Evolutionary conservation across 2,329 filamentous ascomycete species (phyloP), one percentile per base, ranked within the genome.

Genomic region (Annulohypoxylon truncatum): DNA sequence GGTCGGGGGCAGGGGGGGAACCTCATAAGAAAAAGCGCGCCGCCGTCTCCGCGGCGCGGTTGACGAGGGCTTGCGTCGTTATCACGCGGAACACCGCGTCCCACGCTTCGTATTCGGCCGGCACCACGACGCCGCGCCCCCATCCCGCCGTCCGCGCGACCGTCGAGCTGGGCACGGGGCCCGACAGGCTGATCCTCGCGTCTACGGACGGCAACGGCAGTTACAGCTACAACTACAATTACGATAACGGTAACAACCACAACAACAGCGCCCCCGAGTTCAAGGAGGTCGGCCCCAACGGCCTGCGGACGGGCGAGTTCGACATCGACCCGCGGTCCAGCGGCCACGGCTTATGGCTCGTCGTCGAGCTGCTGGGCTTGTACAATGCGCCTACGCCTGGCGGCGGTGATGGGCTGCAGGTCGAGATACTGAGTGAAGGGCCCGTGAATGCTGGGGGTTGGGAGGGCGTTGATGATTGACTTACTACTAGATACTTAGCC

Each of bases 281-380:
- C 74, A 87, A 87, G 47, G 92, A 96, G 77, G 85, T 76, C 85
- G 18, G 83, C 84, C 4, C 82, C 84, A 62, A 88, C 46, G 57
- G 65, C 4, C 84, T 96, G 24, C 85, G 92, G 51, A 92, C 91
- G 1, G 83, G 87, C 12, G 90, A 95, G 68, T 85, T 96, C 54
- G 90, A 96, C 78, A 79, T 97, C 42, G 88, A 89, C 46, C 91
- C 92, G 0, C 84, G 82, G n/a, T 79, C 22, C 33, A 18, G 79
- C 28, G 79, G 79, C 8, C 85, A 86, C 18, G 89, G 89, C 15
- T 77, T 94, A 61, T 96, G 92, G 91, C 82, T 97, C 56, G 90
- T 97, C 4, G 82, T 97, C 42, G 94, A 97, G 79, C 86, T 91
- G 69, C 85, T 95, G 73, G 91, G 89, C n/a, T 86, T 85, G 5